Evolutionary conservation across 371 early-diverging fungal species (phyloP).

Genomic region (Mortierella sp.): DNA sequence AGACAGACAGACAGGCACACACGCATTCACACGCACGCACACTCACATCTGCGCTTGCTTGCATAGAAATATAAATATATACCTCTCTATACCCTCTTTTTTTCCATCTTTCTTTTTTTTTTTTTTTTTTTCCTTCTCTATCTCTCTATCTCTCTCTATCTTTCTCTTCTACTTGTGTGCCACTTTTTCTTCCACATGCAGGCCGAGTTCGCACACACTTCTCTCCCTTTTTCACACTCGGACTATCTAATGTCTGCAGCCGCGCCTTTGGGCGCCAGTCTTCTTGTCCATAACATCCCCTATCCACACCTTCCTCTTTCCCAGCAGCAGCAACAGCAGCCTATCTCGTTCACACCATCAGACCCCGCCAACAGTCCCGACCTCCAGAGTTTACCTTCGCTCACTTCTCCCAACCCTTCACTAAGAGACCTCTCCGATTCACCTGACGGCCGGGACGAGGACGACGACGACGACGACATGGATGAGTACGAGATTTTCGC

Average conservation of each 20-base stretch:
- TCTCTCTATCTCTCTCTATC: background rate
- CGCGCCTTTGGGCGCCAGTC: background rate
- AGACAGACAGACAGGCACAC: too few species aligned
- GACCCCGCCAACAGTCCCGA: conserved; percentile 14
- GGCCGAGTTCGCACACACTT: too few species aligned
- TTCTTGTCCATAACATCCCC: background rate
- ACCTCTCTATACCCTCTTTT: background rate
- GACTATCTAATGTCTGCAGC: conserved; percentile 1
- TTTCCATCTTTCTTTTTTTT: background rate
- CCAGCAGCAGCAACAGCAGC: background rate
- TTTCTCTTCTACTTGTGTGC: too few species aligned
- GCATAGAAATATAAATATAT: too few species aligned
- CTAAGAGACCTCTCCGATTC: conserved; percentile 15
- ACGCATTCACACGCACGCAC: too few species aligned
- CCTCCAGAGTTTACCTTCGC: conserved; percentile 17
- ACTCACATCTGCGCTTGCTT: too few species aligned
- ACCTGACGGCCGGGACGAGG: background rate
- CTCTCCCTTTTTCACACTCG: background rate
- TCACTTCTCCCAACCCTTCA: conserved; percentile 26
- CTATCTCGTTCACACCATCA: background rate
- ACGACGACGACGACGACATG: conserved; percentile 33
- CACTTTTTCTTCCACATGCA: too few species aligned
- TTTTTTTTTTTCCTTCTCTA: background rate
- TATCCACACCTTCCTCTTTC: background rate
- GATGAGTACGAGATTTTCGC: conserved; percentile 26